Evolutionary conservation across 352 stramenopile species (phyloP).

Genomic region (Blastocystis sp.): DNA sequence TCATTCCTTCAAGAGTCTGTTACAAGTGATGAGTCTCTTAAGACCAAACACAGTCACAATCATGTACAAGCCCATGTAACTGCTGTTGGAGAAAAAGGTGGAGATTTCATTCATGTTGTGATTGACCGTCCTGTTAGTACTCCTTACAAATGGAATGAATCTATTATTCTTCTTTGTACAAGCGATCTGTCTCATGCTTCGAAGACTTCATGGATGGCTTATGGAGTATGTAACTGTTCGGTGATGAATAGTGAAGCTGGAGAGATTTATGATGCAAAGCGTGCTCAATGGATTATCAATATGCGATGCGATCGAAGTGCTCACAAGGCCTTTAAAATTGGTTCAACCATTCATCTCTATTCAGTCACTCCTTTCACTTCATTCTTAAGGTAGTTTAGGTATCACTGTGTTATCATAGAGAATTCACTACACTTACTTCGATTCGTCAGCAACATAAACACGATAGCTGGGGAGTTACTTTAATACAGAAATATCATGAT

Average conservation of each 20-base stretch:
- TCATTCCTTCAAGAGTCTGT: background rate
- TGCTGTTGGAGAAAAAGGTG: background rate
- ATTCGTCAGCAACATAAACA: background rate
- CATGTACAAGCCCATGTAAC: background rate
- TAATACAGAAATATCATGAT: background rate
- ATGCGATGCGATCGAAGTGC: background rate
- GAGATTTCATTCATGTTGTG: constrained; percentile 1
- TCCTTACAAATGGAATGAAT: constrained; percentile 41
- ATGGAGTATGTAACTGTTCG: background rate
- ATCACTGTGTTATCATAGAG: background rate
- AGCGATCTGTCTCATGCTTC: background rate
- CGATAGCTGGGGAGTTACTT: background rate
- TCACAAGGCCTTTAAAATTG: background rate
- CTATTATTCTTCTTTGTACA: background rate
- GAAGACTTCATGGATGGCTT: background rate
- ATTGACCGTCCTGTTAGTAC: background rate
- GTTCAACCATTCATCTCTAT: background rate
- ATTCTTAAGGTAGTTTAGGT: background rate
- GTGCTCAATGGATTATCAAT: background rate
- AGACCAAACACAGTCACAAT: background rate
- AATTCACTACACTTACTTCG: background rate
- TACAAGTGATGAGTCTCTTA: background rate
- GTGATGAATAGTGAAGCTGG: background rate
- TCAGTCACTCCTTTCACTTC: background rate
- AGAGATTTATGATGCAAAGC: background rate